Base-by-base conservation (phyloP, 2,329 filamentous ascomycete species). In the Penicillium sclerotigenum region DNA sequence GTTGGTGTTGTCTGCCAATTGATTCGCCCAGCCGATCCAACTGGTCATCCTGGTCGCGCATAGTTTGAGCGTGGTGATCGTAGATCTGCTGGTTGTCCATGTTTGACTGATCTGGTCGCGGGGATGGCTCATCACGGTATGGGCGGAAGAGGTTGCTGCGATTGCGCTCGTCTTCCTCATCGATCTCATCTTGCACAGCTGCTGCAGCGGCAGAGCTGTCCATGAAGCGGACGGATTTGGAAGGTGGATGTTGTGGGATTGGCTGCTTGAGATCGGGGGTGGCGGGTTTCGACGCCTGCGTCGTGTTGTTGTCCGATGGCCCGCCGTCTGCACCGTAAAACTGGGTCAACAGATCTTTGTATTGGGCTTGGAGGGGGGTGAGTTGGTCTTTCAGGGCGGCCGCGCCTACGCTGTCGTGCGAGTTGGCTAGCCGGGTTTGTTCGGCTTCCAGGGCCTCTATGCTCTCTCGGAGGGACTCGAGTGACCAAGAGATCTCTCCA, bases 1-100 rank as follows among this genome's bases (percentile, higher is more conserved):
- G 80, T 77, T 97, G 90, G 47, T 95, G 82, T 78, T 97, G 94
- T 37, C 94, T 85, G 4, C 89, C 84, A 64, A 99, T 97, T 56
- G 86, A 90, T 67, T 86, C 84, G n/a, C 92, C 90, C 4, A 99
- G 79, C 10, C 83, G 81, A 72, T 97, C 93, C n/a, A 99, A 82
- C 73, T 96, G 91, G 62, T 90, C 88, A 70, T 99, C 94, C 75
- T 99, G 94, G 59, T 97, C 87, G n/a, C 83, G 81, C 36, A 99
- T 79, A 26, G 96, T 86, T 59, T 86, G 85, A 54, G 82, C 79
- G 76, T 99, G 94, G 74, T 95, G 92, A 22, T 83, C 80, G 75
- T 97, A 89, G 61, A 97, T 87, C 75, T 97, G 91, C 72, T 87
- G 80, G 74, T 97, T 97, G 70, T 83, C 81, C 69, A 96, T 80